Evolutionary conservation across 1,284 basidiomycete species (phyloP), one percentile per base, ranked within the genome.

Genomic region (Ceratobasidium sp.): DNA sequence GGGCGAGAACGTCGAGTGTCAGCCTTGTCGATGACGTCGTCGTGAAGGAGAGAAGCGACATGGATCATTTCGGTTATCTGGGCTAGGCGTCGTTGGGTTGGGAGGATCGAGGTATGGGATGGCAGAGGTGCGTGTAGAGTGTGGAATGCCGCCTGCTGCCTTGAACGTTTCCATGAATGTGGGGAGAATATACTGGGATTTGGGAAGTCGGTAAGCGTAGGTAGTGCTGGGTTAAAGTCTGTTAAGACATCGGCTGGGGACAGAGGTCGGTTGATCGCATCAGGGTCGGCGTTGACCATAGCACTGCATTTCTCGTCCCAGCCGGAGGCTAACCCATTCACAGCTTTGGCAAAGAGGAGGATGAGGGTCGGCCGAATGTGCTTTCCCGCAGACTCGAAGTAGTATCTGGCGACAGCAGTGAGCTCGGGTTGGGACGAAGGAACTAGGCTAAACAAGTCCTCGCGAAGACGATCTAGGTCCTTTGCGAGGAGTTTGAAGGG

Each of bases 1-100:
- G 96, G 91, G 0, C 89, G 90, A 5, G 94, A 93, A 1, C 97
- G 90, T 0, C 97, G 92, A 1, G 96, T 89, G 17, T 91, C 87
- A 0, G 97, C 95, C 78, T 89, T 89, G 87, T 99, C 97, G 79
- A 96, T 93, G 68, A 99, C 96, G 82, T 96, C 95, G 89, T 99
- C 96, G 84, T 99, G 98, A 20, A 99, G 87, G 7, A 98, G 88
- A 0, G 95, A 97, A 42, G 98, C 97, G 80, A 98, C 96, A 84
- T 99, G 97, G 79, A 99, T 96, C 96, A 99, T 98, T 85, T 99
- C 98, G 68, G 96, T 93, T 77, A 99, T 98, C 83, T 97, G 96
- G 1, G 97, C 97, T 33, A 99, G 90, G 42, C 97, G 92, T 33
- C 94, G 87, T 85, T 99, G 97, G 0, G 96, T 94, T 7, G 97